phyloP scores from a whole-genome alignment of 176 grass and related monocot genomes.

The Pontederia paniculata region DNA sequence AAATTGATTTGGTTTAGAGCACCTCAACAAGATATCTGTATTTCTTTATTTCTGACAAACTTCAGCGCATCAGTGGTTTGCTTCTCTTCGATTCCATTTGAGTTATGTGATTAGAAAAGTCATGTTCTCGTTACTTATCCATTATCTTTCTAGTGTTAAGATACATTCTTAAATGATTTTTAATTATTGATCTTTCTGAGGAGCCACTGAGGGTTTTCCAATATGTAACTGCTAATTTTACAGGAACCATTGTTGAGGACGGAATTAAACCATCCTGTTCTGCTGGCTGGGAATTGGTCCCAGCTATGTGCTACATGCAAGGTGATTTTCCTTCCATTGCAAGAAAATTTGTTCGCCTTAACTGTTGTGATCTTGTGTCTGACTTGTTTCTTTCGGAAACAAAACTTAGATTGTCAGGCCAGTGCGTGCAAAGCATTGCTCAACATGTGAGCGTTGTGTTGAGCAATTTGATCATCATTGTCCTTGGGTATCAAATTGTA shows the following conservation, averaged over 20 bases:
- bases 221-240: slow-evolving; percentile 19
- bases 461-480: slow-evolving; percentile 99
- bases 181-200: too few species aligned
- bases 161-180: too few species aligned
- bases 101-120: too few species aligned
- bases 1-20: too few species aligned
- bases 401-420: slow-evolving; percentile 78
- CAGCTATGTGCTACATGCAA: slow-evolving; percentile 98
- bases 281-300: slow-evolving; percentile 86
- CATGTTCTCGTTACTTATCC: too few species aligned
- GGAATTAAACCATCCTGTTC: slow-evolving; percentile 73
- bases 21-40: too few species aligned
- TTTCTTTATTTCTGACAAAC: too few species aligned
- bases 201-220: too few species aligned
- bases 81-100: too few species aligned
- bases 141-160: too few species aligned
- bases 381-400: slow-evolving; percentile 24
- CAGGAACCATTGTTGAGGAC: slow-evolving; percentile 92
- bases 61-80: too few species aligned
- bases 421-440: slow-evolving; percentile 88
- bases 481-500: slow-evolving; percentile 99
- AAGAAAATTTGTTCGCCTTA: slow-evolving; percentile 13
- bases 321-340: slow-evolving; percentile 29
- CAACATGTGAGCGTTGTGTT: slow-evolving; percentile 96
- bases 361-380: not conserved